Base-by-base conservation (phyloP, 2,329 filamentous ascomycete species). In the Blumeriella jaapii region DNA sequence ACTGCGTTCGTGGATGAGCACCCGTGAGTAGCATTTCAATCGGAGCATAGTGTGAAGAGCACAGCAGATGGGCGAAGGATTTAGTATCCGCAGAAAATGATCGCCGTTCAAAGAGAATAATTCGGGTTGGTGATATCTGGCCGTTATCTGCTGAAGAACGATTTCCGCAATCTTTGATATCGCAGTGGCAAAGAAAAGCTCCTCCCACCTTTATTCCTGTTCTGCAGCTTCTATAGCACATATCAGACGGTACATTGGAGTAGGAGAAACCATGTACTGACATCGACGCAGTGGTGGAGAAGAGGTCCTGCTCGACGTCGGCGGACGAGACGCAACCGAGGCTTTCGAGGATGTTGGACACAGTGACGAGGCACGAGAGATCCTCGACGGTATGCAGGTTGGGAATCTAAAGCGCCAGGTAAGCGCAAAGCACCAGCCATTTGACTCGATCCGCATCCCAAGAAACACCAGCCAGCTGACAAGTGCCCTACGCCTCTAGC, bases 281-380 rank as follows among this genome's bases (percentile, higher is more conserved):
- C 29, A 35, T 34, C 2, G 29, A 36, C 40, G 47, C 57, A 96
- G 91, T 54, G 91, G 91, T 69, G 91, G 91, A 67, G 91, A 98
- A 67, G 91, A 98, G 68, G 91, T 98, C 52, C 69, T 98, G 46
- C 80, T 98, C 51, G 91, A 98, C 52, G 87, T 96, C 47, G 91
- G 71, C 56, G 91, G 91, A 51, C 87, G 94, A 67, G 91, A 98
- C 63, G 82, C 83, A 55, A 94, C 89, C 53, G 91, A 96, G 67
- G 89, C 91, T 44, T 98, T 98, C 60, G 91, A 98, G 69, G 91
- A 98, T 64, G 91, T 98, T 56, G 91, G 91, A 58, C 91, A 98
- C 80, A 93, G 83, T 55, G 91, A 98, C 63, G 91, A 98, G 71
- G 91, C 91, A 50, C 81, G 91, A 50, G 89, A 96, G 68, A 89